Conservation (phyloP, 495 filamentous ascomycete species). For the Daldinia bambusicola region DNA sequence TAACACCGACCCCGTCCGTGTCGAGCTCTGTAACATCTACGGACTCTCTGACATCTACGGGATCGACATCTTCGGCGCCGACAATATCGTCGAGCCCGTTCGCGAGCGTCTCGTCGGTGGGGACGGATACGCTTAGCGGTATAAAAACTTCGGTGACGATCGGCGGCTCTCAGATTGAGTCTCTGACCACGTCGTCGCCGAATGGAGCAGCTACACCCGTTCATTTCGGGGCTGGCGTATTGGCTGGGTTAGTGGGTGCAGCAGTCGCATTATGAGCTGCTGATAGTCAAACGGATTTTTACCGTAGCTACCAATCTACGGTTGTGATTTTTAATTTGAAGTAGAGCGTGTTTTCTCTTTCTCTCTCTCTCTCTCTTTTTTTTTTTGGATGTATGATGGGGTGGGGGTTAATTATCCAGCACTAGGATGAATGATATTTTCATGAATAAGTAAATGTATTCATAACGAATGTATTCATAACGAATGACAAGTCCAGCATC, state of each 20-base stretch:
- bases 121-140: constrained; percentile 23
- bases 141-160: constrained; percentile 14
- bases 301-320: too few relatives aligned
- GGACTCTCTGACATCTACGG: too few relatives aligned
- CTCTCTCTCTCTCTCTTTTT: too few relatives aligned
- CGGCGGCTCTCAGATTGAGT: constrained; percentile 19
- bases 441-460: too few relatives aligned
- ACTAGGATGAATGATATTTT: too few relatives aligned
- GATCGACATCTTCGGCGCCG: constrained; percentile 9
- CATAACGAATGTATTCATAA: too few relatives aligned
- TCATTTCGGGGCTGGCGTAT: constrained; percentile 37
- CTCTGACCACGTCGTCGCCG: constrained; percentile 14
- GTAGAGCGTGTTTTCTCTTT: too few relatives aligned
- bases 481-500: too few relatives aligned
- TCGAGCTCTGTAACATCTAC: neutral
- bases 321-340: too few relatives aligned
- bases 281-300: too few relatives aligned
- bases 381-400: too few relatives aligned
- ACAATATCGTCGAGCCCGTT: constrained; percentile 15
- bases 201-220: constrained; percentile 38
- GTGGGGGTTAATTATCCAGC: too few relatives aligned
- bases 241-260: constrained; percentile 41
- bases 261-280: constrained; percentile 40
- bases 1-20: neutral
- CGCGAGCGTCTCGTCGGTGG: constrained; percentile 12